Evolutionary conservation across 2,329 filamentous ascomycete species (phyloP).

Genomic region (Apiospora saccharicola): DNA sequence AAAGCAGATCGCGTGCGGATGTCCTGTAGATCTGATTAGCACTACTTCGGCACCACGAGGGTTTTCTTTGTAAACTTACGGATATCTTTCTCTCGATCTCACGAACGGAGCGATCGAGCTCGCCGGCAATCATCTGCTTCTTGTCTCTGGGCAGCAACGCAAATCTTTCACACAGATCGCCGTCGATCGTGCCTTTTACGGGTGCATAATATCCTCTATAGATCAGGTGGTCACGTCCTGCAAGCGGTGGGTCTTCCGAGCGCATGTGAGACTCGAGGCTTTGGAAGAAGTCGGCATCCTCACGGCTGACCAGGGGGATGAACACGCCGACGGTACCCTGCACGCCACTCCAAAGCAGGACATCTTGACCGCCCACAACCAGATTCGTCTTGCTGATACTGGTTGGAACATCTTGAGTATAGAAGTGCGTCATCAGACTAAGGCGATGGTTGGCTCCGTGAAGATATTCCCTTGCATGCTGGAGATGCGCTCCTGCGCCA

Average conservation of each 20-base stretch:
- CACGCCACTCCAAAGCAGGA: slow-evolving; percentile 91
- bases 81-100: slow-evolving; percentile 98
- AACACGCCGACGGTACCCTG: slow-evolving; percentile 95
- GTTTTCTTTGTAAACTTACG: slow-evolving; percentile 47
- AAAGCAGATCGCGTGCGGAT: slow-evolving; percentile 67
- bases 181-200: slow-evolving; percentile 95
- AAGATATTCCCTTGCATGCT: slow-evolving; percentile 88
- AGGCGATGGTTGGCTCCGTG: slow-evolving; percentile 88
- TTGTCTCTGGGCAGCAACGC: slow-evolving; percentile 83
- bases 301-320: slow-evolving; percentile 88
- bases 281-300: slow-evolving; percentile 98
- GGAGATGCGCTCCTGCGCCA: slow-evolving; percentile 86
- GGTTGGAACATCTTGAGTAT: slow-evolving; percentile 89
- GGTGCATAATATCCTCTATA: slow-evolving; percentile 96
- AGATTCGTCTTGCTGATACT: slow-evolving; percentile 89
- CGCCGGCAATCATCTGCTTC: slow-evolving; percentile 93
- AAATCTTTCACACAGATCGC: slow-evolving; percentile 94
- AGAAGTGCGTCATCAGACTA: slow-evolving; percentile 87
- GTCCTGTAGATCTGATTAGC: slow-evolving; percentile 51
- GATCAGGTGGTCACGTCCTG: slow-evolving; percentile 93
- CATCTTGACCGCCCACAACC: slow-evolving; percentile 88
- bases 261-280: slow-evolving; percentile 88
- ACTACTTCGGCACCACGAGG: neutral
- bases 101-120: slow-evolving; percentile 87
- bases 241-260: slow-evolving; percentile 84